Evolutionary conservation across 148 eudicot genomes (phyloP), one percentile per base, ranked within the genome.

Genomic region (Silene uniflora): DNA sequence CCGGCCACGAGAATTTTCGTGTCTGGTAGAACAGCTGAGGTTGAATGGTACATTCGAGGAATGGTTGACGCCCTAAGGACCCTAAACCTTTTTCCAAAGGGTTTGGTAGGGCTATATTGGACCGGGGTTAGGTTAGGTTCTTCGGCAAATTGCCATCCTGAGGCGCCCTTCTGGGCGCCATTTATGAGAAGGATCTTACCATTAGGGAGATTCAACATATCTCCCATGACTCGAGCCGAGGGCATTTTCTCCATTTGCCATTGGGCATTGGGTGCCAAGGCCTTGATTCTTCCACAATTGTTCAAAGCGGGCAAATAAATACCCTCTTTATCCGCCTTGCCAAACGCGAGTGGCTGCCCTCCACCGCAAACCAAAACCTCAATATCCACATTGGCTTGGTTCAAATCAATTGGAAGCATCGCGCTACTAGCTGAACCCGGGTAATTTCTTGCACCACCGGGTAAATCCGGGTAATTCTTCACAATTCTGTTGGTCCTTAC

Each of bases 191-290:
- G 67, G 10, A 88, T 54, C 6, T 92, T 72, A 0, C 91, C 97
- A 22, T 81, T 95, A 0, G 99, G 98, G 0, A 95, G 88, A 75
- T 82, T 76, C 13, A 89, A 79, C 93, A 92, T 82, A 74, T 95
- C 99, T 3, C 92, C 89, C 97, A 92, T 92, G 49, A 87, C 76
- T 1, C 99, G 78, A 0, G 81, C 77, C 0, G 89, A 17, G 0
- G 93, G 97, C 99, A 95, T 92, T n/a, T 32, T 78, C 5, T 95
- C 99, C 0, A 77, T 85, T 21, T 81, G 90, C 99, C 99, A 95
- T 3, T 76, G 1, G 0, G 92, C 55, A 0, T 59, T 67, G 0
- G 83, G 83, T 0, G 76, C 24, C 67, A 77, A 73, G 11, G 82
- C 70, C 14, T 42, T 73, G 3, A 93, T 78, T 65, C 92, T 81